phyloP scores from a whole-genome alignment of 768 basidiomycete species.

The Tephrocybe sp. region DNA sequence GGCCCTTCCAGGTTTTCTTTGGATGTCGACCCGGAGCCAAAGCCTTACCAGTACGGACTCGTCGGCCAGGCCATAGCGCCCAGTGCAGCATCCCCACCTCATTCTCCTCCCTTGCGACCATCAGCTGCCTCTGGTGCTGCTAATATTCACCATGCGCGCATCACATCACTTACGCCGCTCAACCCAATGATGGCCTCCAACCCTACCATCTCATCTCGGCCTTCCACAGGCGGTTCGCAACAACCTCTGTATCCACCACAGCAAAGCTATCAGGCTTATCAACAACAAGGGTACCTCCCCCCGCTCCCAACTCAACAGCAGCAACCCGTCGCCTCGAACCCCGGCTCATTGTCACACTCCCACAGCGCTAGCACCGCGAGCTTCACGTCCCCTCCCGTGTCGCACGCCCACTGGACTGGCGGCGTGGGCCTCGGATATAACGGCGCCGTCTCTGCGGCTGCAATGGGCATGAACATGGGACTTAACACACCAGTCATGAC shows the following conservation, averaged over 20 bases:
- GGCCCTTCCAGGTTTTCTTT: conserved; percentile 29
- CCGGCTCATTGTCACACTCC: conserved; percentile 12
- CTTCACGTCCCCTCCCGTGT: conserved; percentile 15
- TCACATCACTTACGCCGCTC: conserved; percentile 27
- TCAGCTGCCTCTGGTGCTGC: conserved; percentile 11
- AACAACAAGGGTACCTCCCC: conserved; percentile 4
- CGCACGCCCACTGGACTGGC: conserved; percentile 14
- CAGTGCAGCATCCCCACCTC: conserved; percentile 34
- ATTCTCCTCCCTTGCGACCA: conserved; percentile 30
- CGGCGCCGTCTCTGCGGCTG: conserved; percentile 18
- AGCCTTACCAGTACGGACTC: conserved; percentile 64
- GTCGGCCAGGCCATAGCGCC: conserved; percentile 46
- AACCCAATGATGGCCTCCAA: conserved; percentile 23
- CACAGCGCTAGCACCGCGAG: conserved; percentile 19
- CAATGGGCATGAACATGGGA: conserved; percentile 12
- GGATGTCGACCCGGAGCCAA: conserved; percentile 40
- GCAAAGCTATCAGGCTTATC: conserved; percentile 14
- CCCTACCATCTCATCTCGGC: conserved; percentile 34
- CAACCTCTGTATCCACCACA: conserved; percentile 29
- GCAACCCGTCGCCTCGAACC: conserved; percentile 7
- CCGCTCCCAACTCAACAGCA: conserved; percentile 17
- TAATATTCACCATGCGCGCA: conserved; percentile 17
- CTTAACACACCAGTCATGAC: conserved; percentile 1
- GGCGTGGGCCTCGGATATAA: conserved; percentile 19
- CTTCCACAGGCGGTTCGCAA: conserved; percentile 44